These are phyloP conservation scores for Pterocarpus macrocarpus DNA, from an alignment of 306 rosid genomes.

Conservation along the genomic window DNA sequence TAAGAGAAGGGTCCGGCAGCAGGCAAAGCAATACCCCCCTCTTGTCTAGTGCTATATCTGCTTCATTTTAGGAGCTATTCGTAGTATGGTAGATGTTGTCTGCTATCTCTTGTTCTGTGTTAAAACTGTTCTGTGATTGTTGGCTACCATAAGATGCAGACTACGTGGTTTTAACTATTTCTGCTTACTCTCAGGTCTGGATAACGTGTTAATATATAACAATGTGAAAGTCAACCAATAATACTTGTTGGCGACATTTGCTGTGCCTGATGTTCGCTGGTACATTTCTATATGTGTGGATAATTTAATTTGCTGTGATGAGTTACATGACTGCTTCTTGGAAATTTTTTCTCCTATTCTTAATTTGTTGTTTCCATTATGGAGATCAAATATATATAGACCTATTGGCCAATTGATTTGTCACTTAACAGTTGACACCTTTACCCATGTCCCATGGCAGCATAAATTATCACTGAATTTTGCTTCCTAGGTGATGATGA, in stretches of 20 bases:
- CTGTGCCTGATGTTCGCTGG: conserved; percentile 35
- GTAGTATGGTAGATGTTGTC: conserved; percentile 45
- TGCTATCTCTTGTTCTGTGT: conserved; percentile 44
- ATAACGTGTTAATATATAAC: conserved; percentile 57
- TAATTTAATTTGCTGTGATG: conserved; percentile 22
- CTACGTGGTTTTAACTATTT: conserved; percentile 47
- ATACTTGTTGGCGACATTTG: conserved; percentile 49
- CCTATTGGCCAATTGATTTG: conserved; percentile 23
- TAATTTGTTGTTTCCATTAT: conserved; percentile 12
- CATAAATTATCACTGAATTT: conserved; percentile 11
- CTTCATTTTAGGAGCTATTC: conserved; percentile 43
- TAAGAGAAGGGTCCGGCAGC: conserved; percentile 88
- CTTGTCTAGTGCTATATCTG: conserved; percentile 60
- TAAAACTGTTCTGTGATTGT: conserved; percentile 47
- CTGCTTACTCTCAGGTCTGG: conserved; percentile 36
- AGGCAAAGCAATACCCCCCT: conserved; percentile 92
- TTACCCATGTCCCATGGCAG: not conserved
- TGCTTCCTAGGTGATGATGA: conserved; percentile 20
- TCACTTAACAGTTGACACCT: not conserved
- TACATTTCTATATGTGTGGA: conserved; percentile 38
- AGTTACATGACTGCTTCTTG: conserved; percentile 16
- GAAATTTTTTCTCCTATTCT: not conserved
- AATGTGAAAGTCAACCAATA: conserved; percentile 42
- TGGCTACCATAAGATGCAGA: conserved; percentile 47
- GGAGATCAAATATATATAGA: not conserved